Conservation (phyloP, 352 stramenopile genomes). For the Thraustochytrium striatum region DNA sequence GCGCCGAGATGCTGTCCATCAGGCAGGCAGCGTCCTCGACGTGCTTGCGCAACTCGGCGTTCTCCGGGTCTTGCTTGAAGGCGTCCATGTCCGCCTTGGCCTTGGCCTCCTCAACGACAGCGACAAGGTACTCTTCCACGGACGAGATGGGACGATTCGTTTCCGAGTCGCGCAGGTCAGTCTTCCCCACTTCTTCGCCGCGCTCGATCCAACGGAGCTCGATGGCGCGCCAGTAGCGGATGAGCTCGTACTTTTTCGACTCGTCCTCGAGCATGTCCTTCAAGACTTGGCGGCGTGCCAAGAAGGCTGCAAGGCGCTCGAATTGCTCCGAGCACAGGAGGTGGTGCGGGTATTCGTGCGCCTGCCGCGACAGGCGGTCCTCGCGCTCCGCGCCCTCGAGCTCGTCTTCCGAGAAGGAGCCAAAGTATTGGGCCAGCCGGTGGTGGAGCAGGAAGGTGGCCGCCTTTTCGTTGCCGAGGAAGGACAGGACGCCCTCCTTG, state of each 20-base stretch:
- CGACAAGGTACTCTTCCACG: constrained; percentile 9
- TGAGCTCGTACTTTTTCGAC: constrained; percentile 44
- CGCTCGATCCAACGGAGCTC: neutral
- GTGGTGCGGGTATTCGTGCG: constrained; percentile 20
- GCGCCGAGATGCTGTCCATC: constrained; percentile 15
- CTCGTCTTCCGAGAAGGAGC: neutral
- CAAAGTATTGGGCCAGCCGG: neutral
- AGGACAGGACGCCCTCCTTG: constrained; percentile 1
- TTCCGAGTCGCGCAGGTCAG: neutral
- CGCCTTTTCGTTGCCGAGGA: neutral
- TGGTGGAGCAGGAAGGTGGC: neutral
- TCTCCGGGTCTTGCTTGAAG: neutral
- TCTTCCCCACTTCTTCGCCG: neutral
- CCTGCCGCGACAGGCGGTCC: neutral
- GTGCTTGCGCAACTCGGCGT: neutral
- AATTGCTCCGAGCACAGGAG: neutral
- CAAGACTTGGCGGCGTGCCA: neutral
- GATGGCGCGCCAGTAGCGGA: constrained; percentile 32
- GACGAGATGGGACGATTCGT: neutral
- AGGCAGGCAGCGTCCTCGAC: neutral
- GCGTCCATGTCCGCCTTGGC: neutral
- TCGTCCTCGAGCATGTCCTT: constrained; percentile 29
- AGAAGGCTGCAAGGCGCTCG: neutral
- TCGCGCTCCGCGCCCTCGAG: neutral
- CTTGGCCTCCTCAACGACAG: neutral